These are phyloP conservation scores for Penicillium vulpinum DNA, from an alignment of 2,329 filamentous ascomycete species.

Conservation along the genomic window DNA sequence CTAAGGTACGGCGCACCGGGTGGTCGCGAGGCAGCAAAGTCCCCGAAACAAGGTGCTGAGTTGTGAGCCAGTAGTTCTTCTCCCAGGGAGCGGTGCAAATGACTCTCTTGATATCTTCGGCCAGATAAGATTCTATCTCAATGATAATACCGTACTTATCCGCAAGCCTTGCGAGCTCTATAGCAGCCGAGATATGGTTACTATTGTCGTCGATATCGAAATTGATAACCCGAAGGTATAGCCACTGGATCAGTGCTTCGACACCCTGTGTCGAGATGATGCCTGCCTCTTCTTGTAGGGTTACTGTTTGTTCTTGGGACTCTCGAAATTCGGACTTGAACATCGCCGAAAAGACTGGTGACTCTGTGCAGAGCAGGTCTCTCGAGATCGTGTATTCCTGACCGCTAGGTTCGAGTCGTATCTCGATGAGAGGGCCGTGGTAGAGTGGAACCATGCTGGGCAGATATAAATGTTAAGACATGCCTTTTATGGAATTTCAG, in stretches of 20 bases:
- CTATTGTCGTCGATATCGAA: neutral
- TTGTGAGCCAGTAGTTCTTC: neutral
- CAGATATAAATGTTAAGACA: no score
- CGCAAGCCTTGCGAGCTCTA: slow-evolving; percentile 11
- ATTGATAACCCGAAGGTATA: slow-evolving; percentile 4
- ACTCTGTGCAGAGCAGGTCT: slow-evolving; percentile 8
- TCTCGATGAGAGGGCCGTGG: slow-evolving; percentile 4
- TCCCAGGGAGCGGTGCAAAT: no score
- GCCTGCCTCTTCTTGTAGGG: neutral
- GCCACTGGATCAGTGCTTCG: slow-evolving; percentile 11
- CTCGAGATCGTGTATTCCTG: slow-evolving; percentile 7
- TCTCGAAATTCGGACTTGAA: slow-evolving; percentile 5
- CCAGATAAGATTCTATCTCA: neutral
- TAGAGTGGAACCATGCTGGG: slow-evolving; percentile 6
- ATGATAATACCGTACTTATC: slow-evolving; percentile 2
- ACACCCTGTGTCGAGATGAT: slow-evolving; percentile 5
- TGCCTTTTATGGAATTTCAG: no score
- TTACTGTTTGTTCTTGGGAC: slow-evolving; percentile 3
- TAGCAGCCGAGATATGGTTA: no score
- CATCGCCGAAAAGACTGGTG: slow-evolving; percentile 7
- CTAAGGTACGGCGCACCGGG: neutral
- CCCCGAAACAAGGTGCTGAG: neutral
- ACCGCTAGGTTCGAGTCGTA: neutral
- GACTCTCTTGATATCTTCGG: neutral
- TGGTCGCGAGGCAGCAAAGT: neutral